Base-by-base conservation (phyloP, 352 stramenopile species). In the Lagenidium giganteum region DNA sequence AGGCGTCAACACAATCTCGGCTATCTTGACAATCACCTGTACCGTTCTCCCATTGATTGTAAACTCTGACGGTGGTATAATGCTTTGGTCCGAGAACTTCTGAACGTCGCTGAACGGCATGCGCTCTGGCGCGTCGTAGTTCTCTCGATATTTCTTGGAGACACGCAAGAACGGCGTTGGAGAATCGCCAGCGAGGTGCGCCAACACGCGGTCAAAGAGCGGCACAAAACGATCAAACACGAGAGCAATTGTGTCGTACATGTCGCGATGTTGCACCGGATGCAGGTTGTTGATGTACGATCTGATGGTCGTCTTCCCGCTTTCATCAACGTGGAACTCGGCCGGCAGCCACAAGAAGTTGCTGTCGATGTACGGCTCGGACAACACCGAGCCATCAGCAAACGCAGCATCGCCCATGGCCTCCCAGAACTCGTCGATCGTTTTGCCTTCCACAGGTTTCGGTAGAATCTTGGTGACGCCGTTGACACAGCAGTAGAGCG, bases 401-500 rank as follows among this genome's bases (percentile, higher is more conserved):
- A n/a, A n/a, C n/a, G n/a, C n/a, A n/a, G n/a, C n/a, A n/a, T n/a
- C n/a, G n/a, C n/a, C n/a, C n/a, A n/a, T n/a, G n/a, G n/a, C n/a
- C n/a, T n/a, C n/a, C n/a, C n/a, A n/a, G n/a, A n/a, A n/a, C n/a
- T n/a, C n/a, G n/a, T n/a, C n/a, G n/a, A n/a, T n/a, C n/a, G n/a
- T n/a, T n/a, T n/a, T n/a, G n/a, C n/a, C 29, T 3, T 30, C 8
- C 5, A 17, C 21, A 8, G 28, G 17, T 26, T n/a, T 34, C 0
- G 24, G 1, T 0, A 61, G 14, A 4, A 29, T 6, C 20, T 47
- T 44, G 0, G 70, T 83, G 8, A 63, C 25, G 25, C 65, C 57
- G 13, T 64, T 47, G 0, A 88, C 61, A 17, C 60, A 73, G 36
- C 76, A 88, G 38, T 69, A 84, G 2, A 86, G 42, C 25, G 76